Conservation (phyloP, 768 basidiomycete species). For the Tremella mesenterica region DNA sequence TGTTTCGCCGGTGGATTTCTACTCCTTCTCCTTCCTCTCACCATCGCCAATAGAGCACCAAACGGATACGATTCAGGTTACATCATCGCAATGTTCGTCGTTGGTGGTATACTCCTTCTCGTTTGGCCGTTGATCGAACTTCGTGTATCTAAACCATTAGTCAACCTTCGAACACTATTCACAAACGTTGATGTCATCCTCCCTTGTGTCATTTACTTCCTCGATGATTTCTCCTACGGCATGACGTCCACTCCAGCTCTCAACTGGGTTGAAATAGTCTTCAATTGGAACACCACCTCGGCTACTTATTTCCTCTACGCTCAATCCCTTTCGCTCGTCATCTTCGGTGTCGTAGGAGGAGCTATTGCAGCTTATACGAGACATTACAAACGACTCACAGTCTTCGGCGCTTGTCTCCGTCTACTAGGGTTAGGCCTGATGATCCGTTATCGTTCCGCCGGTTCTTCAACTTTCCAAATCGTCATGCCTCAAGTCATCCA, state of each 20-base stretch:
- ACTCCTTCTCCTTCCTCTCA: slow-evolving; percentile 1
- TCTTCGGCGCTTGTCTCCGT: slow-evolving; percentile 1
- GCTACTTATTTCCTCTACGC: slow-evolving; percentile 5
- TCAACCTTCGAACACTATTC: neutral
- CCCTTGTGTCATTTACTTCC: slow-evolving; percentile 1
- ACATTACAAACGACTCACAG: slow-evolving; percentile 2
- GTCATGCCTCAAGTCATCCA: slow-evolving; percentile 5
- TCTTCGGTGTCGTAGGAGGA: slow-evolving; percentile 2
- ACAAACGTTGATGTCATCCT: slow-evolving; percentile 1
- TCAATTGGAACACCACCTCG: neutral
- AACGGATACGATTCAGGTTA: neutral
- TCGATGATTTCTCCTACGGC: slow-evolving; percentile 3
- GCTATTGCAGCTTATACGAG: neutral
- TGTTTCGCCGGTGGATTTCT: slow-evolving; percentile 1
- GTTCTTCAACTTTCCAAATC: neutral
- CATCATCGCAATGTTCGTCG: slow-evolving; percentile 7
- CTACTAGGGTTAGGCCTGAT: slow-evolving; percentile 2
- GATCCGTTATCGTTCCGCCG: slow-evolving; percentile 3
- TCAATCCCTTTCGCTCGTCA: slow-evolving; percentile 4
- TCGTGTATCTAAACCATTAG: neutral
- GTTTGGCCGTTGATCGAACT: slow-evolving; percentile 2
- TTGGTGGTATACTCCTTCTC: slow-evolving; percentile 1
- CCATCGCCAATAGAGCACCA: slow-evolving; percentile 2
- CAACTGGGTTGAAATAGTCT: slow-evolving; percentile 2
- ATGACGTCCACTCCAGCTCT: neutral